Evolutionary conservation across 805 yeast species (phyloP).

Genomic region (Cyberlindnera euphorbiiphila): DNA sequence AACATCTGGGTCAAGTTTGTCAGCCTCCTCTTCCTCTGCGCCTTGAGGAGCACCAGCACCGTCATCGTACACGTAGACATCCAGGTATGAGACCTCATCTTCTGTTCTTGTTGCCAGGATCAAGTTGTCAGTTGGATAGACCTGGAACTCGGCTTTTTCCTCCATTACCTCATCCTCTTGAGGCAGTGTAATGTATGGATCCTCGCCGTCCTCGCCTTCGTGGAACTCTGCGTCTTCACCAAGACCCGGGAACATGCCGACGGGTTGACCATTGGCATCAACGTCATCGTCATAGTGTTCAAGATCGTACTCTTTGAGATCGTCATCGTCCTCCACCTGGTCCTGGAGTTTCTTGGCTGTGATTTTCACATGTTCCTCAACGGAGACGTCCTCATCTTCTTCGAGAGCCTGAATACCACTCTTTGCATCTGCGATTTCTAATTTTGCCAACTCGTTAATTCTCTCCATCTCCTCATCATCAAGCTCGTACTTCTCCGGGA

Average conservation of each 20-base stretch:
- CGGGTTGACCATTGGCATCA: slow-evolving; percentile 51
- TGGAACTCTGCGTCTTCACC: slow-evolving; percentile 57
- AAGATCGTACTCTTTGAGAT: slow-evolving; percentile 80
- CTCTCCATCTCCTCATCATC: slow-evolving; percentile 92
- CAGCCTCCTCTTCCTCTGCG: slow-evolving; percentile 60
- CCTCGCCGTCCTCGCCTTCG: slow-evolving; percentile 41
- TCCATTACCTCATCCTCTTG: slow-evolving; percentile 57
- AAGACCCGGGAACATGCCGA: slow-evolving; percentile 70
- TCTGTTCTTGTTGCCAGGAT: slow-evolving; percentile 92
- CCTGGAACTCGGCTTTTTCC: slow-evolving; percentile 79
- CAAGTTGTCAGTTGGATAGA: slow-evolving; percentile 86
- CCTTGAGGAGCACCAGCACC: slow-evolving; percentile 80
- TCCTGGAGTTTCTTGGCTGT: slow-evolving; percentile 24
- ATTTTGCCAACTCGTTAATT: slow-evolving; percentile 77
- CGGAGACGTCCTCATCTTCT: slow-evolving; percentile 23
- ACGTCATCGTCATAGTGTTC: slow-evolving; percentile 75
- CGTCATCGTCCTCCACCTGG: slow-evolving; percentile 71
- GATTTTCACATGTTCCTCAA: slow-evolving; percentile 27
- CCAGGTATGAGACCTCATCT: slow-evolving; percentile 88
- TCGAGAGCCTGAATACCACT: slow-evolving; percentile 52
- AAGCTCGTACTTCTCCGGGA: slow-evolving; percentile 82
- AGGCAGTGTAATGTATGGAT: slow-evolving; percentile 43
- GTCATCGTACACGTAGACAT: slow-evolving; percentile 92
- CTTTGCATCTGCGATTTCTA: slow-evolving; percentile 75
- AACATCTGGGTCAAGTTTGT: slow-evolving; percentile 65